phyloP scores from a whole-genome alignment of 371 early-diverging fungal genomes.

The Apophysomyces trapeziformis region DNA sequence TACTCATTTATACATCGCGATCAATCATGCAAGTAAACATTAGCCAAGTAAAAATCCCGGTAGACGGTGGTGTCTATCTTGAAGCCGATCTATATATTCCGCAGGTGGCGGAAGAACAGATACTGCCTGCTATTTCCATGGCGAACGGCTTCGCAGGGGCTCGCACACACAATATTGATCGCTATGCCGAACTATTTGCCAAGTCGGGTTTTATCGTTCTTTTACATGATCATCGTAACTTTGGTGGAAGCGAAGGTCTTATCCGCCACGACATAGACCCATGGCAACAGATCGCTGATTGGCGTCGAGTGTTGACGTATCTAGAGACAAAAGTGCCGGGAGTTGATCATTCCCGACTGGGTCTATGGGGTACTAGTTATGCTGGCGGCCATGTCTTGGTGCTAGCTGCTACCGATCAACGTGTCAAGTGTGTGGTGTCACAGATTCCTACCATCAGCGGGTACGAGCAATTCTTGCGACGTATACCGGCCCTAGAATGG shows the following conservation, averaged over 20 bases:
- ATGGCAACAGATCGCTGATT: slow-evolving; percentile 5
- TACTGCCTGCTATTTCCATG: not conserved
- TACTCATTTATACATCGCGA: not conserved
- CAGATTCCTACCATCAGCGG: not conserved
- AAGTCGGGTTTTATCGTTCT: not conserved
- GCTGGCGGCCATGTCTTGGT: not conserved
- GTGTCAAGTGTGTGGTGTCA: not conserved
- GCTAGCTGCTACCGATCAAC: not conserved
- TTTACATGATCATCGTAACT: slow-evolving; percentile 2
- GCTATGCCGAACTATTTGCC: not conserved
- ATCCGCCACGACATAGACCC: slow-evolving; percentile 1
- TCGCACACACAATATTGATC: not conserved
- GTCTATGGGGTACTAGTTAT: slow-evolving; percentile 1
- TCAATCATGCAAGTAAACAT: not conserved
- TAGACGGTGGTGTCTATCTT: not conserved
- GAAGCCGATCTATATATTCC: slow-evolving; percentile 4
- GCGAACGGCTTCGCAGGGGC: not conserved
- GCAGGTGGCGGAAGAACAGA: not conserved
- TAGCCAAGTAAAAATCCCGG: not conserved
- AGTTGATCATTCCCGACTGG: not conserved
- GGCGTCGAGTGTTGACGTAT: not conserved
- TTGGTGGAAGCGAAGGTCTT: not conserved
- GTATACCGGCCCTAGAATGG: not conserved
- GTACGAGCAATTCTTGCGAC: slow-evolving; percentile 2
- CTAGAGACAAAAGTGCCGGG: not conserved